A percentile compares a stretch with the other conserved stretches of the same genome.
Evolutionary conservation across 768 basidiomycete species (phyloP).

Genomic region (Strobilomyces dryophilus): DNA sequence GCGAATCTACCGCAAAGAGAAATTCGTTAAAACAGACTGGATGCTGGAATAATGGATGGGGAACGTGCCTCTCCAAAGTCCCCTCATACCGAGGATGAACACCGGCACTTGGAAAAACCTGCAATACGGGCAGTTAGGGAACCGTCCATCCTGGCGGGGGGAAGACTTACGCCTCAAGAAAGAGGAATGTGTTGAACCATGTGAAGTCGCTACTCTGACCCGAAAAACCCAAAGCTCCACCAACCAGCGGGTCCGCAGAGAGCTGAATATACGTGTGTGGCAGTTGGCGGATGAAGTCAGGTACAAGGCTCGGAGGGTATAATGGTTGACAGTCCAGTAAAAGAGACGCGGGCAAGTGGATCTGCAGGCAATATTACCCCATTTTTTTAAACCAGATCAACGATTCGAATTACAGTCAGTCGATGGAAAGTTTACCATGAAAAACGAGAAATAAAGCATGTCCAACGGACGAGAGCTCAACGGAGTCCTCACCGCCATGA

Average conservation of each 20-base stretch:
- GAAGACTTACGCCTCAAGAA: slow-evolving; percentile 52
- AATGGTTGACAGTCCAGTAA: slow-evolving; percentile 69
- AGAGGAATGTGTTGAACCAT: slow-evolving; percentile 65
- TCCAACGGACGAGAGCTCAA: slow-evolving; percentile 59
- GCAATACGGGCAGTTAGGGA: neutral
- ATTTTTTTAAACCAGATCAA: neutral
- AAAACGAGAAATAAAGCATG: slow-evolving; percentile 67
- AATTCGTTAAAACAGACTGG: neutral
- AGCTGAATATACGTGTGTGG: slow-evolving; percentile 48
- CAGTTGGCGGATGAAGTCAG: slow-evolving; percentile 42
- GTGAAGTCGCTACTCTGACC: slow-evolving; percentile 35
- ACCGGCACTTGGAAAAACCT: slow-evolving; percentile 71
- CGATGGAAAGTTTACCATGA: slow-evolving; percentile 42
- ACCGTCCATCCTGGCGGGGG: neutral
- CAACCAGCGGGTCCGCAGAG: slow-evolving; percentile 67
- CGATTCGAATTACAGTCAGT: neutral
- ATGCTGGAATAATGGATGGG: neutral
- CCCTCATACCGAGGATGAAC: slow-evolving; percentile 64
- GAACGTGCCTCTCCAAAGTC: slow-evolving; percentile 50
- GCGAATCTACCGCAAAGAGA: slow-evolving; percentile 38
- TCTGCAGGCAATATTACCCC: slow-evolving; percentile 26
- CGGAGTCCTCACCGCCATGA: slow-evolving; percentile 27
- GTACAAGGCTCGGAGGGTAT: slow-evolving; percentile 50
- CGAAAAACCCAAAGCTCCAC: slow-evolving; percentile 42
- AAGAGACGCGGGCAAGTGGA: slow-evolving; percentile 67